phyloP scores from a whole-genome alignment of 176 grass and related monocot species.

The Neostapfia colusana region DNA sequence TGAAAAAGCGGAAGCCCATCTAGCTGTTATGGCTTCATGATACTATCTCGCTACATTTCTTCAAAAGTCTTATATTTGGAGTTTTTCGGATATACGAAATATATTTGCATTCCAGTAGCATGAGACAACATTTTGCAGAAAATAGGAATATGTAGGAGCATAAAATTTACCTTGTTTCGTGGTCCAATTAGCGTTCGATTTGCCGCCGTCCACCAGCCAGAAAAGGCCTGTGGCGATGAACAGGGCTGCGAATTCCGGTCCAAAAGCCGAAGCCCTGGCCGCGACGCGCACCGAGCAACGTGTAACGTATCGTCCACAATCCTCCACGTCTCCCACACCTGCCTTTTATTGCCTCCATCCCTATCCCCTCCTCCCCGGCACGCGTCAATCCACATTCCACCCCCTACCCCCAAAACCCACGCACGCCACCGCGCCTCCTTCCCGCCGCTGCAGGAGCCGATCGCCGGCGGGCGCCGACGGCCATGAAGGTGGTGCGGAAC shows the following conservation, averaged over 20 bases:
- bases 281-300: not conserved
- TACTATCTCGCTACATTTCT: too few relatives aligned
- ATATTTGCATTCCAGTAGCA: too few relatives aligned
- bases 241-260: not conserved
- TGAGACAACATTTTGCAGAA: too few relatives aligned
- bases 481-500: slow-evolving; percentile 49
- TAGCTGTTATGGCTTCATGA: too few relatives aligned
- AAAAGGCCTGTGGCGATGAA: not conserved
- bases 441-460: not conserved
- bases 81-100: too few relatives aligned
- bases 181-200: too few relatives aligned
- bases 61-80: too few relatives aligned
- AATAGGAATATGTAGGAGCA: too few relatives aligned
- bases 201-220: not conserved
- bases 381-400: not conserved
- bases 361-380: not conserved
- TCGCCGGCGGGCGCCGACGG: not conserved
- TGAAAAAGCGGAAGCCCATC: too few relatives aligned
- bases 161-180: too few relatives aligned
- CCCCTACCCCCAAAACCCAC: not conserved
- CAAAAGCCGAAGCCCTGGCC: not conserved
- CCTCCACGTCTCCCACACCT: slow-evolving; percentile 31
- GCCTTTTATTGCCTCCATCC: slow-evolving; percentile 3
- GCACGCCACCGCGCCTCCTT: not conserved
- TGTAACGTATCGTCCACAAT: slow-evolving; percentile 43